phyloP scores from a whole-genome alignment of 176 grass and related monocot species.

The Pharus latifolius region DNA sequence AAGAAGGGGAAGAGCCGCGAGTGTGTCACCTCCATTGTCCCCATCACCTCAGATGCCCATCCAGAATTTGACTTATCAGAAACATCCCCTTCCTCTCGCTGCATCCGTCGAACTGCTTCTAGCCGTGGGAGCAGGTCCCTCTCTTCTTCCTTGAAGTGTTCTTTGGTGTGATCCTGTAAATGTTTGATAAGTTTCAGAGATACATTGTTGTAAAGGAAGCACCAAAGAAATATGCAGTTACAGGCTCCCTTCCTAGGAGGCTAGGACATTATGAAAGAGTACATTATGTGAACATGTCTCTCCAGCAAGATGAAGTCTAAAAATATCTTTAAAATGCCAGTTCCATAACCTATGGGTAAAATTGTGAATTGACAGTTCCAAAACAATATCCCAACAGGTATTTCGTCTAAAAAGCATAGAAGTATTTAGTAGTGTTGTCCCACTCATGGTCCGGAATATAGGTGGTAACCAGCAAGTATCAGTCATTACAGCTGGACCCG shows the following conservation, averaged over 20 bases:
- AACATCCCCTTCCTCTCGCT: conserved; percentile 46
- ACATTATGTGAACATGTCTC: too few species aligned
- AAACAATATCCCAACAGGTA: too few species aligned
- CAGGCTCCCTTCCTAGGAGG: background rate
- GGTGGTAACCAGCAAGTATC: background rate
- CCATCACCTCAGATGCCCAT: conserved; percentile 45
- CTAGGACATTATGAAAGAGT: background rate
- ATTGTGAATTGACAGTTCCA: too few species aligned
- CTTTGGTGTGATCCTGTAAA: conserved; percentile 67
- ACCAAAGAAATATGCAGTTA: background rate
- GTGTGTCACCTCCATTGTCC: conserved; percentile 69
- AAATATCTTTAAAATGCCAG: too few species aligned
- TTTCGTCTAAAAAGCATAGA: background rate
- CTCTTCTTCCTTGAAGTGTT: conserved; percentile 94
- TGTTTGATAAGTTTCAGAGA: conserved; percentile 3
- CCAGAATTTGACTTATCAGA: conserved; percentile 41
- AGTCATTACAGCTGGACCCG: background rate
- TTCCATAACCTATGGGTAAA: too few species aligned
- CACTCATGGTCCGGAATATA: too few species aligned
- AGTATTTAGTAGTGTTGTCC: background rate
- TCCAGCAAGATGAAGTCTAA: too few species aligned
- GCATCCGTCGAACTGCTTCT: conserved; percentile 48
- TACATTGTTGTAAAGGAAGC: background rate
- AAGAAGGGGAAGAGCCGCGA: conserved; percentile 85
- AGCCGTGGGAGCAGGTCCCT: conserved; percentile 61